phyloP scores from a whole-genome alignment of 805 yeast genomes.

The Saccharomycopsis sp. region DNA sequence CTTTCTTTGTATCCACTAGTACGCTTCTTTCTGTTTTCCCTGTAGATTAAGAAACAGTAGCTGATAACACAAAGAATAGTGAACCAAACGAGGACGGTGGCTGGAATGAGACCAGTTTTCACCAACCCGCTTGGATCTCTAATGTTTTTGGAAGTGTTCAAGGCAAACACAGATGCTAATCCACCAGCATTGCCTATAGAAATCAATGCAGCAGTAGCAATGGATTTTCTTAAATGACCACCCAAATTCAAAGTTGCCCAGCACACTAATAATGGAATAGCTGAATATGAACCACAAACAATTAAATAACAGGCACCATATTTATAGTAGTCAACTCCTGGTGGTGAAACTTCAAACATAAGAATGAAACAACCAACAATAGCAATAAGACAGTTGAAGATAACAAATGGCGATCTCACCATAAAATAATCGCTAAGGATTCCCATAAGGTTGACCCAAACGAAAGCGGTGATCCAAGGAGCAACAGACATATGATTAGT shows the following conservation, averaged over 20 bases:
- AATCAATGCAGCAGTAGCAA: slow-evolving; percentile 53
- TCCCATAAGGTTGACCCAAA: slow-evolving; percentile 44
- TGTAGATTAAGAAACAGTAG: slow-evolving; percentile 31
- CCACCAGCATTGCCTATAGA: slow-evolving; percentile 64
- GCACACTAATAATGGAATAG: slow-evolving; percentile 62
- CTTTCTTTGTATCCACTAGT: slow-evolving; percentile 14
- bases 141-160: slow-evolving; percentile 16
- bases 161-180: slow-evolving; percentile 43
- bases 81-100: slow-evolving; percentile 41
- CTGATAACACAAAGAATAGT: slow-evolving; percentile 30
- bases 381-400: slow-evolving; percentile 29
- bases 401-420: slow-evolving; percentile 28
- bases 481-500: slow-evolving; percentile 64
- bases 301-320: slow-evolving; percentile 59
- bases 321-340: slow-evolving; percentile 31
- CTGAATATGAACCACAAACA: slow-evolving; percentile 51
- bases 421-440: slow-evolving; percentile 41
- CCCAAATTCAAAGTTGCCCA: slow-evolving; percentile 58
- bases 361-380: slow-evolving; percentile 36
- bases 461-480: slow-evolving; percentile 65
- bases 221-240: slow-evolving; percentile 55
- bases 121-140: slow-evolving; percentile 17
- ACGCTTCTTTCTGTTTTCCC: slow-evolving; percentile 27
- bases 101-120: slow-evolving; percentile 42
- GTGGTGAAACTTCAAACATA: slow-evolving; percentile 40